A percentile compares a stretch with the other conserved stretches of the same genome.
These are phyloP conservation scores for Calonectria pseudoturangicola DNA, from an alignment of 2,329 filamentous ascomycete species.

Conservation along the genomic window DNA sequence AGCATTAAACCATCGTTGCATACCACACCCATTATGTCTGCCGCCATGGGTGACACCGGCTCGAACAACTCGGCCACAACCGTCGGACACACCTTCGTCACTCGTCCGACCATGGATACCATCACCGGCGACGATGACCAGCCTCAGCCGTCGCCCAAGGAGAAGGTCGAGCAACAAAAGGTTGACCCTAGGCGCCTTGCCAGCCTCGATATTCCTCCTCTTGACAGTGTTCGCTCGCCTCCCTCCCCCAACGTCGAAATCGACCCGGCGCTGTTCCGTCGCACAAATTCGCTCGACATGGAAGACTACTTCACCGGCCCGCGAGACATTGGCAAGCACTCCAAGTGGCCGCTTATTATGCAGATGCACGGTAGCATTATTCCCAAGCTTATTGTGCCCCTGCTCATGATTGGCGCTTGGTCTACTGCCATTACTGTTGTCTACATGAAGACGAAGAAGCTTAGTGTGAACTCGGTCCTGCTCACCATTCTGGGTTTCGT, in stretches of 20 bases:
- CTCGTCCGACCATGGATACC: slow-evolving; percentile 33
- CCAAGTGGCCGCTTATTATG: slow-evolving; percentile 85
- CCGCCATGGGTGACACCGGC: slow-evolving; percentile 51
- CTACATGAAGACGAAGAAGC: slow-evolving; percentile 63
- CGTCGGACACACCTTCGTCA: slow-evolving; percentile 33
- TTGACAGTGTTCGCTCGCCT: slow-evolving; percentile 57
- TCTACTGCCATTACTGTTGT: slow-evolving; percentile 78
- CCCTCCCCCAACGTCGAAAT: slow-evolving; percentile 54
- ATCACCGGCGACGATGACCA: slow-evolving; percentile 28
- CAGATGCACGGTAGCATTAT: slow-evolving; percentile 85
- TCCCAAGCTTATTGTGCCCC: slow-evolving; percentile 83
- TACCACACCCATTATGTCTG: slow-evolving; percentile 12
- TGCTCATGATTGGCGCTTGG: slow-evolving; percentile 79
- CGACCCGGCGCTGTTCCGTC: slow-evolving; percentile 57
- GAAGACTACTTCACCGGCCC: slow-evolving; percentile 80
- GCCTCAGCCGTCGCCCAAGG: slow-evolving; percentile 1
- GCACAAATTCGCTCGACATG: slow-evolving; percentile 66
- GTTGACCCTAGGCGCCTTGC: slow-evolving; percentile 48
- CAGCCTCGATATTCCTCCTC: slow-evolving; percentile 53
- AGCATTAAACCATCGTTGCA: background rate
- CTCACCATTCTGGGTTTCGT: slow-evolving; percentile 89
- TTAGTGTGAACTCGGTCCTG: slow-evolving; percentile 66
- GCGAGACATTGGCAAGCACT: slow-evolving; percentile 82
- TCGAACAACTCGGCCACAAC: slow-evolving; percentile 36
- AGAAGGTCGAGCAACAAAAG: slow-evolving; percentile 22